Evolutionary conservation across 768 basidiomycete genomes (phyloP), one percentile per base, ranked within the genome.

Genomic region (Russula abietina): DNA sequence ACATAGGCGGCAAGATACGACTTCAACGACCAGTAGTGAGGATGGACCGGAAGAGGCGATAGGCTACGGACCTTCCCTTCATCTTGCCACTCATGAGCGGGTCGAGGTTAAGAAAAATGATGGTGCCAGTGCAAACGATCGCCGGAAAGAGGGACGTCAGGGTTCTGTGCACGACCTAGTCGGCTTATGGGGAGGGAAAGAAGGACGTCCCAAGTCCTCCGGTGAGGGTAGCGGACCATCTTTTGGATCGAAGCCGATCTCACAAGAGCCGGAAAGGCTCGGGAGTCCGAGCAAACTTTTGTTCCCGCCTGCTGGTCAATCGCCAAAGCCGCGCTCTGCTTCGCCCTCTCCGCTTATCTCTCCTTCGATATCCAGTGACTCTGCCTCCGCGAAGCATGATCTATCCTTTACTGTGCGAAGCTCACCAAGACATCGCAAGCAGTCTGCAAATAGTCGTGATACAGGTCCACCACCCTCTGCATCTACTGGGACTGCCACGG

Each of bases 101-200:
- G 46, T 62, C 11, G 67, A 67, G n/a, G 51, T 38, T 50, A 61
- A 67, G 39, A 50, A 56, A 53, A 59, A 63, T 51, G 64, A 57
- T 11, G 62, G 60, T 41, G 61, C 70, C 68, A 49, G 66, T 64
- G 56, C 71, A 69, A 50, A 66, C 61, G 55, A 61, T 68, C 36
- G 67, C 70, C 19, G 67, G 45, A 66, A 73, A 55, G 84, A 83
- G 67, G 77, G 81, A 45, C 76, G 90, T 65, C 89, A 92, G 76
- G 87, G 84, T 69, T 92, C 91, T 14, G 89, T 92, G 26, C 89
- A 93, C 69, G 87, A 93, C 69, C 71, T 92, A 59, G 88, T 92
- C 32, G 87, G 88, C 71, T 72, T 92, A 32, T 91, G 87, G 79
- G 88, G 88, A 46, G 88, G 87, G 66, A 80, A 77, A 65, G 64